phyloP scores from a whole-genome alignment of 176 grass and related monocot species.

The Themeda triandra region DNA sequence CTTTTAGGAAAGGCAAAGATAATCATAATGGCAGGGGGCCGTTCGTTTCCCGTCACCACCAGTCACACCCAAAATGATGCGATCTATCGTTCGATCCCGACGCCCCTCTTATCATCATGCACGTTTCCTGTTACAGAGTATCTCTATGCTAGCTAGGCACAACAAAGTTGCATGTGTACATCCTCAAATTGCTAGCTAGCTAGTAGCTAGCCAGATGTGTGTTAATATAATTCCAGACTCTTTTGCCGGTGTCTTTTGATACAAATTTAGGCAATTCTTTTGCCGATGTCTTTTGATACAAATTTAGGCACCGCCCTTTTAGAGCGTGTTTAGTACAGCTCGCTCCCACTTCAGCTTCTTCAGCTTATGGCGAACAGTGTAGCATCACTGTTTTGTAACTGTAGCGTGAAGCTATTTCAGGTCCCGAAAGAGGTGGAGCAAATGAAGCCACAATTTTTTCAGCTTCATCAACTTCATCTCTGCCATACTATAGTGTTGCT shows the following conservation, averaged over 20 bases:
- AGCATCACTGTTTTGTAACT: too few relatives aligned
- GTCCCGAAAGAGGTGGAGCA: too few relatives aligned
- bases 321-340: not conserved
- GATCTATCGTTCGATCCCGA: not conserved
- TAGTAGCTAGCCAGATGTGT: not conserved
- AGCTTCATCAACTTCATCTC: too few relatives aligned
- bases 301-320: not conserved
- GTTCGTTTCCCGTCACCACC: constrained; percentile 32
- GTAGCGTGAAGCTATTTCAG: too few relatives aligned
- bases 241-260: not conserved
- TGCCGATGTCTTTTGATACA: not conserved
- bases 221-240: not conserved
- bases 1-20: constrained; percentile 23
- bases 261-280: not conserved
- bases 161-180: not conserved
- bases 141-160: constrained; percentile 2
- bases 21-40: not conserved
- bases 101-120: not conserved
- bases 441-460: too few relatives aligned
- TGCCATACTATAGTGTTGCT: too few relatives aligned
- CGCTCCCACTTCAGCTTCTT: not conserved
- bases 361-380: too few relatives aligned
- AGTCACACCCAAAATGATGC: constrained; percentile 27
- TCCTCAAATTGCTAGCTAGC: not conserved
- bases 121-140: not conserved